Conservation (phyloP, 2,329 filamentous ascomycete genomes). For the Colletotrichum orchidophilum region DNA sequence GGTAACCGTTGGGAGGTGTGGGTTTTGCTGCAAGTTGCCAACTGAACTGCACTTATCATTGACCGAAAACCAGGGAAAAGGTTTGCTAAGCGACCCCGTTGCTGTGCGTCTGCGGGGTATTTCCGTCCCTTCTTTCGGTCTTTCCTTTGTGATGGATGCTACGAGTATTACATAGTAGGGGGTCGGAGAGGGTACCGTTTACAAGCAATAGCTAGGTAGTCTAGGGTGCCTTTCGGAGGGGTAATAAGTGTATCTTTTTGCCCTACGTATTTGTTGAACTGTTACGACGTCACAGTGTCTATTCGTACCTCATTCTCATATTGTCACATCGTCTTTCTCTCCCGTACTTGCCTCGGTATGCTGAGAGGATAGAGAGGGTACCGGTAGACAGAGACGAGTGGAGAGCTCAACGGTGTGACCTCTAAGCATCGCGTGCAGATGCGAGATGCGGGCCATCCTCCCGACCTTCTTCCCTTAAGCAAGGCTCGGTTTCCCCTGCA, state of each 20-base stretch:
- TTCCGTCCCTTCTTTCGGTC: constrained; percentile 26
- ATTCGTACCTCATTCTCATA: not conserved
- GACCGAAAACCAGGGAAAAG: constrained; percentile 18
- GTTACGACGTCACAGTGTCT: not conserved
- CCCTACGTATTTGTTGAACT: not conserved
- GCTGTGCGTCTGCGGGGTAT: constrained; percentile 23
- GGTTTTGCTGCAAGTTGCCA: constrained; percentile 1
- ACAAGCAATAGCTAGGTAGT: not conserved
- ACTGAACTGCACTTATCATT: constrained; percentile 3
- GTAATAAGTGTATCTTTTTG: not conserved
- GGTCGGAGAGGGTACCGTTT: no score
- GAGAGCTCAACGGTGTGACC: not conserved
- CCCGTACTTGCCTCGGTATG: not conserved
- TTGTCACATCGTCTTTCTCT: not conserved
- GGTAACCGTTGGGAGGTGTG: not conserved
- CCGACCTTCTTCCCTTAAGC: not conserved
- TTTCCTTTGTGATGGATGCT: constrained; percentile 17
- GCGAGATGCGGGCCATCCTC: not conserved
- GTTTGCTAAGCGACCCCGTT: constrained; percentile 16
- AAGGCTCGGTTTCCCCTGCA: not conserved
- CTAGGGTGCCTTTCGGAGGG: not conserved
- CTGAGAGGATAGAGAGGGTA: not conserved
- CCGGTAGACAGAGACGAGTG: not conserved
- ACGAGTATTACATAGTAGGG: no score
- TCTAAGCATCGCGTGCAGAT: constrained; percentile 9